phyloP scores from a whole-genome alignment of 768 basidiomycete species.

The Xerocomus brunneocitrinus region DNA sequence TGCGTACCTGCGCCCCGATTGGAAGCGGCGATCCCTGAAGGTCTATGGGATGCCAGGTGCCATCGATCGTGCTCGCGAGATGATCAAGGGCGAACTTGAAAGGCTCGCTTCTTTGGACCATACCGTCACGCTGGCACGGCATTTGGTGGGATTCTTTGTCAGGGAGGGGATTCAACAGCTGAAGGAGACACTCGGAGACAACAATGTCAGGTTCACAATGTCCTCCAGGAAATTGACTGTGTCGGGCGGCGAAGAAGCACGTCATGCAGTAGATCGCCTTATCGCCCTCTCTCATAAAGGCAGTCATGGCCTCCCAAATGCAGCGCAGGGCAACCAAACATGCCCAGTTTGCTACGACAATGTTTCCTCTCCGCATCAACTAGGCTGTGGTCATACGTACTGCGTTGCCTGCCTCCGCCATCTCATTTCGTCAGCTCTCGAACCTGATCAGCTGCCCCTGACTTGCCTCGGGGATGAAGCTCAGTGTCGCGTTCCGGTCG shows the following conservation, averaged over 20 bases:
- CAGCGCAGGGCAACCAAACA: constrained; percentile 7
- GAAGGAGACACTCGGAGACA: constrained; percentile 50
- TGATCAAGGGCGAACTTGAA: constrained; percentile 46
- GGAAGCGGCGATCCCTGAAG: constrained; percentile 41
- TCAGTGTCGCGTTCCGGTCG: constrained; percentile 49
- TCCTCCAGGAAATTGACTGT: constrained; percentile 42
- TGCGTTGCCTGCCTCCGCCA: constrained; percentile 57
- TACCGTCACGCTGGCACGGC: constrained; percentile 34
- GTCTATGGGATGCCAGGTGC: constrained; percentile 41
- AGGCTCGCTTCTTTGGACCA: constrained; percentile 43
- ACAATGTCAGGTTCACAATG: constrained; percentile 46
- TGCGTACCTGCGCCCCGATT: constrained; percentile 43
- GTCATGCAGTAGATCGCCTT: constrained; percentile 41
- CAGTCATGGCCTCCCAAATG: neutral
- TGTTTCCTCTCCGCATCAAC: constrained; percentile 39
- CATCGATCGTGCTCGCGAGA: constrained; percentile 39
- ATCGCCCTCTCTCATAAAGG: constrained; percentile 39
- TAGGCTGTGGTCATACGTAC: constrained; percentile 64
- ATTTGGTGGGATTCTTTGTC: constrained; percentile 47
- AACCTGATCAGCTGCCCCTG: constrained; percentile 58
- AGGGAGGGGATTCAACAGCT: constrained; percentile 46
- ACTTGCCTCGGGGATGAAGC: constrained; percentile 64
- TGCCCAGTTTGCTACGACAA: constrained; percentile 56
- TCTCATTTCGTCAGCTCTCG: constrained; percentile 54
- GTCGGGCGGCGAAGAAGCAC: constrained; percentile 54